Base-by-base conservation (phyloP, 768 basidiomycete species). In the Pulveroboletus ravenelii region DNA sequence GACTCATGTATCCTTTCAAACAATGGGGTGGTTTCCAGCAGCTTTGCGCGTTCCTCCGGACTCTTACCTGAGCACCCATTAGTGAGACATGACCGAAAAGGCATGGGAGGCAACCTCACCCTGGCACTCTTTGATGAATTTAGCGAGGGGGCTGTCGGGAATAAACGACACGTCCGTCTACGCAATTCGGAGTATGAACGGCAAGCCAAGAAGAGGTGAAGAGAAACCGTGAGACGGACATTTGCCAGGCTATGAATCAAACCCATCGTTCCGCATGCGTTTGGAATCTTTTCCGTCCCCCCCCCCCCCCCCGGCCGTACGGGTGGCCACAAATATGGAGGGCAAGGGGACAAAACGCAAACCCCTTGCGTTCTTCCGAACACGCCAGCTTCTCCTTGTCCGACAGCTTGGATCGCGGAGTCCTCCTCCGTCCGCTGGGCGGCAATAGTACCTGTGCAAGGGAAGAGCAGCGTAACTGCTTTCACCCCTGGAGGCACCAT, bases 341-440 rank as follows among this genome's bases (percentile, higher is more conserved):
- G 12, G 15, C 6, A 12, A 47, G 18, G 18, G 27, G 41, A 6
- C 13, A 3, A 40, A 29, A 37, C 10, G 62, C 77, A 30, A 49
- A 90, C 92, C 45, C 88, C 95, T 66, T 96, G 93, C 66, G n/a
- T 91, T 92, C 72, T 95, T 90, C 78, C 83, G 58, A 93, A 72
- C 5, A 95, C 70, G 0, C 80, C 82, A 5, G 89, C 61, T 0
- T 70, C 65, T 10, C 68, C 72, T 48, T 75, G 71, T 6, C 65
- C 81, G 38, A 75, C 73, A 13, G 65, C 67, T 25, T 67, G 67
- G 42, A 88, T 77, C 56, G 66, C 63, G 38, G 68, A 69, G 55
- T 93, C 90, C 54, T 92, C 88, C 40, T 72, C 70, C 37, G 73
- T 72, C 38, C 82, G 73, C 38, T 72, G 77, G 18, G 64, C 52